These are phyloP conservation scores for Diversispora epigaea DNA, from an alignment of 192 early-diverging fungal species.

Conservation along the genomic window DNA sequence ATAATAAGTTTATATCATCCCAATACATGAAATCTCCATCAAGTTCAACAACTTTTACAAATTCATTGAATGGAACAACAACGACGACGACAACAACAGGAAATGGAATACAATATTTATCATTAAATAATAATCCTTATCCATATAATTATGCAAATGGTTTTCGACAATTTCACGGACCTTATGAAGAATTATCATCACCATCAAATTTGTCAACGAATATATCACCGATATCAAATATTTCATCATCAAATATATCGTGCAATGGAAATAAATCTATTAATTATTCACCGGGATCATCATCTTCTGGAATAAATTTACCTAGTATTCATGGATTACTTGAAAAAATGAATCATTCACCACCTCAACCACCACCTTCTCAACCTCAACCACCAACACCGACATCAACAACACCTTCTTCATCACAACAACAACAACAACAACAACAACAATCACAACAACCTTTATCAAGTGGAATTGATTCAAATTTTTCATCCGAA, in stretches of 20 bases:
- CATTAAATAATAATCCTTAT: not conserved
- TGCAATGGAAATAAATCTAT: not conserved
- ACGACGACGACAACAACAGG: not conserved
- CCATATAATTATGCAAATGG: not conserved
- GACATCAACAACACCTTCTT: not conserved
- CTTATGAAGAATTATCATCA: not conserved
- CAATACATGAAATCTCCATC: not conserved
- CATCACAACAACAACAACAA: not conserved
- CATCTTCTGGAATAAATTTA: constrained; percentile 15
- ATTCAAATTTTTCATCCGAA: too few relatives aligned
- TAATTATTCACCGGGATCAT: not conserved
- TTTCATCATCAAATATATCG: not conserved
- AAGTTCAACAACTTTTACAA: not conserved
- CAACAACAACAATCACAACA: not conserved
- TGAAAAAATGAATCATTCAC: not conserved
- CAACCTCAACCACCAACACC: not conserved
- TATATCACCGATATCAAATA: not conserved
- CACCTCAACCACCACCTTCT: not conserved
- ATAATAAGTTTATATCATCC: not conserved
- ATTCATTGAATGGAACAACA: not conserved
- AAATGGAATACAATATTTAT: not conserved
- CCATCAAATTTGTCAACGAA: not conserved
- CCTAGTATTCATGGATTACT: constrained; percentile 26
- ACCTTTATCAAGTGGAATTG: too few relatives aligned
- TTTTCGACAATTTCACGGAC: not conserved